Evolutionary conservation across 1,139 yeast species (phyloP).

Genomic region (Protomyces inundatus): DNA sequence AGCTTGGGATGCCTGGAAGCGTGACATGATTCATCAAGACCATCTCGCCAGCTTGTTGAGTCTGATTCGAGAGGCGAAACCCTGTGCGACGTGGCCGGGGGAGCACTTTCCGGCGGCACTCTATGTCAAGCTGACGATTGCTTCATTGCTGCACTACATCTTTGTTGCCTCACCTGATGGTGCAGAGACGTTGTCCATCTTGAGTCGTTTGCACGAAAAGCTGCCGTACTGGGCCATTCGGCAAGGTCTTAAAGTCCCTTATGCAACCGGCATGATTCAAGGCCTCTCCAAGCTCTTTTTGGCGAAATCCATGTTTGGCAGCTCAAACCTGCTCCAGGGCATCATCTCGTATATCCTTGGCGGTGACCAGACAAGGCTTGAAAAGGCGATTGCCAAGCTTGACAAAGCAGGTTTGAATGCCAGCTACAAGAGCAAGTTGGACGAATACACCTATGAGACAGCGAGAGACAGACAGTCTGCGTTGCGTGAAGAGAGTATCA

Average conservation of each 20-base stretch:
- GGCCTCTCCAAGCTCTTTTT: slow-evolving; percentile 26
- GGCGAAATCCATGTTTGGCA: slow-evolving; percentile 23
- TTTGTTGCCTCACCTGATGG: slow-evolving; percentile 23
- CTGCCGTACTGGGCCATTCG: slow-evolving; percentile 27
- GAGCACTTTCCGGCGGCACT: slow-evolving; percentile 11
- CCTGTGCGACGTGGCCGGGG: slow-evolving; percentile 15
- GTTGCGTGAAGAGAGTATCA: slow-evolving; percentile 8
- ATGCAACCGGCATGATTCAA: slow-evolving; percentile 24
- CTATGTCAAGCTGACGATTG: slow-evolving; percentile 26
- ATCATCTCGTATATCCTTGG: slow-evolving; percentile 21
- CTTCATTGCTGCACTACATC: slow-evolving; percentile 25
- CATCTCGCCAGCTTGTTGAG: slow-evolving; percentile 1
- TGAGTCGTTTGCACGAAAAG: slow-evolving; percentile 24
- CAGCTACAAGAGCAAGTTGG: not conserved
- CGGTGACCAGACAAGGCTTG: slow-evolving; percentile 18
- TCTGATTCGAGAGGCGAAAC: slow-evolving; percentile 2
- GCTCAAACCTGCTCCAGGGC: slow-evolving; percentile 23
- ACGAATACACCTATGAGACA: slow-evolving; percentile 14
- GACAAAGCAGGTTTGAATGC: slow-evolving; percentile 3
- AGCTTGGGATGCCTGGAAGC: slow-evolving; percentile 17
- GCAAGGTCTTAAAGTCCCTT: slow-evolving; percentile 25
- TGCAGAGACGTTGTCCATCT: slow-evolving; percentile 14
- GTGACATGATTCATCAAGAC: slow-evolving; percentile 8
- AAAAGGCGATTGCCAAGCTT: slow-evolving; percentile 8
- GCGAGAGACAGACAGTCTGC: slow-evolving; percentile 13